phyloP scores from a whole-genome alignment of 257 asterid genomes.

The Osmanthus fragrans region DNA sequence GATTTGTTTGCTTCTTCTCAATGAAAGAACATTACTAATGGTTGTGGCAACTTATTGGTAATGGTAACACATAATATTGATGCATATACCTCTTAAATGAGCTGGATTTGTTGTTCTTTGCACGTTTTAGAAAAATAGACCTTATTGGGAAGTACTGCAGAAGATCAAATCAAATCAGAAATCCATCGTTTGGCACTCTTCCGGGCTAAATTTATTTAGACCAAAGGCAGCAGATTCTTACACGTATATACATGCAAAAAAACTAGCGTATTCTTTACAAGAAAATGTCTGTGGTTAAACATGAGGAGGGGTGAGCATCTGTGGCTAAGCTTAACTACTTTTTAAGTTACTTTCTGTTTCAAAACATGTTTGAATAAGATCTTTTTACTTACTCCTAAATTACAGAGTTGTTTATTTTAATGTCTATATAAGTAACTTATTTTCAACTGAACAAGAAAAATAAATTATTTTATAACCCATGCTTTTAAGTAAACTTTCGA shows the following conservation, averaged over 20 bases:
- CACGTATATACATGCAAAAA: too few relatives aligned
- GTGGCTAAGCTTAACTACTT: not conserved
- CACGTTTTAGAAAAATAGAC: too few relatives aligned
- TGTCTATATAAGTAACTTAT: not conserved
- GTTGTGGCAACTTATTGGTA: not conserved
- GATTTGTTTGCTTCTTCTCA: not conserved
- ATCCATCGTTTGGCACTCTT: not conserved
- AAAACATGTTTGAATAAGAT: too few relatives aligned
- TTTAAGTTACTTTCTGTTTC: too few relatives aligned
- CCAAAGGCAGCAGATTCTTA: too few relatives aligned
- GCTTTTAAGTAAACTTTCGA: not conserved
- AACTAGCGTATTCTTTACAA: slow-evolving; percentile 24
- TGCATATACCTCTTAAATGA: too few relatives aligned
- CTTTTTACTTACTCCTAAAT: too few relatives aligned
- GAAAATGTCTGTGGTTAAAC: not conserved
- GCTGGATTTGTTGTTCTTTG: too few relatives aligned
- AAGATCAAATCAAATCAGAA: too few relatives aligned
- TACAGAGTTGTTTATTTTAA: not conserved
- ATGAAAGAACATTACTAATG: too few relatives aligned
- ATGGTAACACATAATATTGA: not conserved
- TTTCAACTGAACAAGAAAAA: not conserved
- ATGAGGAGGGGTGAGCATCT: not conserved
- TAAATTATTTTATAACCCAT: not conserved
- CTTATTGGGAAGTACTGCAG: too few relatives aligned
- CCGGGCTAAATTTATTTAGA: not conserved